Conservation (phyloP, 164 flowering plant species). For the Nymphaea colorata region DNA sequence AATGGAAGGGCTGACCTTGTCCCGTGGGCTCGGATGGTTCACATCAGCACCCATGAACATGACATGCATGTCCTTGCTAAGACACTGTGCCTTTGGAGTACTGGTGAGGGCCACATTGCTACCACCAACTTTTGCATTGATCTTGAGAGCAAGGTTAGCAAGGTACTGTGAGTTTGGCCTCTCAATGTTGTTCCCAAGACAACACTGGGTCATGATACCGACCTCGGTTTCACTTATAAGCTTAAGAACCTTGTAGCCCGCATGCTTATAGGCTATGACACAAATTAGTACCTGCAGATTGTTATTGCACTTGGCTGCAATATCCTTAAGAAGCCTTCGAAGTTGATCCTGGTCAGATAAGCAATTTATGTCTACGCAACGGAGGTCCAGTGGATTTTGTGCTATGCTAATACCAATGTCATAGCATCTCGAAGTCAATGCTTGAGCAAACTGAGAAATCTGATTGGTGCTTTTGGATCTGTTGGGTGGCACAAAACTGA, state of each 20-base stretch:
- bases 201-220: constrained; percentile 70
- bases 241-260: constrained; percentile 64
- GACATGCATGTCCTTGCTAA: constrained; percentile 25
- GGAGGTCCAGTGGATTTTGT: neutral
- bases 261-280: constrained; percentile 38
- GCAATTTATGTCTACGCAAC: neutral
- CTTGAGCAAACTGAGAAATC: neutral
- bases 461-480: neutral
- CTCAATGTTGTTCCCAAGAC: constrained; percentile 22
- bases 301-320: neutral
- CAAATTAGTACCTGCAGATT: constrained; percentile 51
- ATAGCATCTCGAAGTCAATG: neutral
- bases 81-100: constrained; percentile 23
- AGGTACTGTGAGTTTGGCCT: constrained; percentile 27
- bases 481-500: constrained; percentile 28
- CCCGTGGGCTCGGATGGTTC: constrained; percentile 52
- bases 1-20: constrained; percentile 46
- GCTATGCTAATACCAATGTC: neutral
- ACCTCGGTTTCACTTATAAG: constrained; percentile 55
- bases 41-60: constrained; percentile 89
- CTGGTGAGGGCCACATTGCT: constrained; percentile 51
- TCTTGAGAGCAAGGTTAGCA: constrained; percentile 66
- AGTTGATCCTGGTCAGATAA: neutral
- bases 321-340: neutral
- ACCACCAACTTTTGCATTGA: constrained; percentile 84